These are phyloP conservation scores for Colletotrichum coccodes DNA, from an alignment of 2,329 filamentous ascomycete genomes.

Conservation along the genomic window DNA sequence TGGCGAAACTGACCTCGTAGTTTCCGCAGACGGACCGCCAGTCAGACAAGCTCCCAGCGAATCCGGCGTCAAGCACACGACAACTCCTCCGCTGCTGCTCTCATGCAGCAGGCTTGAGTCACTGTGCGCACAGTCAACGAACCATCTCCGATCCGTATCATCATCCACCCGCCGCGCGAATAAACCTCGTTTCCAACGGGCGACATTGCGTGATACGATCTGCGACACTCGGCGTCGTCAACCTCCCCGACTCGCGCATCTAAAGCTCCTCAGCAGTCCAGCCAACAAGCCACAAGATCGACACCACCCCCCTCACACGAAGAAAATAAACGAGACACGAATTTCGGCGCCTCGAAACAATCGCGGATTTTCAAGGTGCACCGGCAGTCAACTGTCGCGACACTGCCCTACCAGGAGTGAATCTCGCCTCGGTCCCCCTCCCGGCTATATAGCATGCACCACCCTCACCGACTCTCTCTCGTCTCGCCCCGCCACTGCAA, in stretches of 20 bases:
- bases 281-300: background rate
- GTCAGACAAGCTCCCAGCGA: background rate
- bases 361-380: background rate
- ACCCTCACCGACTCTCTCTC: background rate
- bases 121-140: background rate
- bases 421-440: background rate
- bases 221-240: constrained; percentile 22
- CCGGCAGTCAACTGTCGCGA: background rate
- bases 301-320: background rate
- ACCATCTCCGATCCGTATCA: background rate
- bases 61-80: background rate
- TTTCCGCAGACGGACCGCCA: constrained; percentile 3
- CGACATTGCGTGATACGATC: constrained; percentile 16
- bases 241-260: background rate
- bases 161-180: background rate
- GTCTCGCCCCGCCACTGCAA: background rate
- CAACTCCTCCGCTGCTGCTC: background rate
- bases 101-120: background rate
- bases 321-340: background rate
- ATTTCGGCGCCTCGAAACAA: background rate
- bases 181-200: background rate
- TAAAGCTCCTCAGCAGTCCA: constrained; percentile 4
- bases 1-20: constrained; percentile 5
- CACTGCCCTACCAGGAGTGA: too few relatives aligned
- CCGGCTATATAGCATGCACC: constrained; percentile 26